Evolutionary conservation across 192 early-diverging fungal genomes (phyloP), one percentile per base, ranked within the genome.

Genomic region (Linnemannia elongata): DNA sequence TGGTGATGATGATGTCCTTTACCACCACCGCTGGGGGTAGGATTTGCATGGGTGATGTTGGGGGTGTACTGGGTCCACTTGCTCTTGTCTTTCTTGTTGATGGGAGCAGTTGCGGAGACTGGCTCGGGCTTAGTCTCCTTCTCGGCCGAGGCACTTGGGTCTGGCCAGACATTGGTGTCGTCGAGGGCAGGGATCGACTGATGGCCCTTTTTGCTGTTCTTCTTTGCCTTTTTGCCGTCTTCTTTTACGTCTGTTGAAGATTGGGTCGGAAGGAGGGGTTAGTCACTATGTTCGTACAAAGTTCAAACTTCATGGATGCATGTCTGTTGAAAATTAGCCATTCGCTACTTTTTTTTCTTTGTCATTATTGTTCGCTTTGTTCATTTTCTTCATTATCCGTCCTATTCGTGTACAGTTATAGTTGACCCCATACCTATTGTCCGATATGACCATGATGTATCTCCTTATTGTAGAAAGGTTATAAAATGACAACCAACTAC

Each of bases 31-130:
- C 49, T 17, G 5, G 49, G 17, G 20, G 49, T 52, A 52, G 49
- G 49, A 18, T 52, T 88, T 13, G 90, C 77, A 68, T 93, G 92
- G 36, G 90, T 92, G 71, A 93, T 93, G 44, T 82, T 91, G 8
- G 88, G 49, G 20, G 49, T 52, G 49, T 52, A 52, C 18, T 52
- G 49, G 18, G 49, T 52, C 49, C 49, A 52, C 49, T 52, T 91
- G 88, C 92, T 91, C 79, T 91, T 90, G 60, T 89, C 90, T 81
- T 80, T 88, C 42, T 87, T 87, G 73, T 55, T 87, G 57, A 87
- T 81, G 0, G 85, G 85, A 39, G 85, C 79, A 15, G 85, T 72
- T 13, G 76, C 76, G 57, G 52, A 30, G n/a, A 81, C 72, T 17
- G 79, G 66, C 30, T 87, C 85, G 10, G 69, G 85, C 85, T 87